Conservation (phyloP, 2,329 filamentous ascomycete species). For the Hypoxylon rubiginosum region DNA sequence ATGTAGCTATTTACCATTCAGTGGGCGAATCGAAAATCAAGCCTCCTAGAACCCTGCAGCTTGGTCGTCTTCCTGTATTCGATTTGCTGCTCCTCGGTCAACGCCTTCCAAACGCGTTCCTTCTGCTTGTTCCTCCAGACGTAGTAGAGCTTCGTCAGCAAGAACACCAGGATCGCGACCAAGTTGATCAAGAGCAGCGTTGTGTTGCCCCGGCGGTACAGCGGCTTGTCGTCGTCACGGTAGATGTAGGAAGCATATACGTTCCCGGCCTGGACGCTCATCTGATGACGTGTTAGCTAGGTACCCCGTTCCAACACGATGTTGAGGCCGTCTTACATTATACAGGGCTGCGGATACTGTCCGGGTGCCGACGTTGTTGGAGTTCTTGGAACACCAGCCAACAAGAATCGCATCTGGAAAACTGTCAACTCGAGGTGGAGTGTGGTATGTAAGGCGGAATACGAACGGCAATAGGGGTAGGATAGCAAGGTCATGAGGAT, state of each 20-base stretch:
- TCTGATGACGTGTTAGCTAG: conserved; percentile 42
- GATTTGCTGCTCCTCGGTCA: conserved; percentile 62
- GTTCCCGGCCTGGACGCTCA: conserved; percentile 55
- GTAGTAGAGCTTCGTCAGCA: conserved; percentile 67
- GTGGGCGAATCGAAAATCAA: conserved; percentile 40
- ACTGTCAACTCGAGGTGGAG: background rate
- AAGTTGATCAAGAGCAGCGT: conserved; percentile 64
- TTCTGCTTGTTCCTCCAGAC: conserved; percentile 62
- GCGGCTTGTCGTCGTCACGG: conserved; percentile 65
- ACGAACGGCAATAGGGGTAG: conserved; percentile 66
- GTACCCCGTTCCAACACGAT: background rate
- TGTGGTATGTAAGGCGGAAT: background rate
- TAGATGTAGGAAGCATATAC: conserved; percentile 62
- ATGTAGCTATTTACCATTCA: background rate
- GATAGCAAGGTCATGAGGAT: conserved; percentile 63
- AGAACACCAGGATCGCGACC: conserved; percentile 64
- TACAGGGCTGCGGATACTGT: conserved; percentile 71
- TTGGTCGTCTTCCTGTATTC: conserved; percentile 57
- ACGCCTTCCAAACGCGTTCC: conserved; percentile 61
- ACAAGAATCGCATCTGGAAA: conserved; percentile 68
- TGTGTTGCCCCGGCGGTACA: conserved; percentile 68
- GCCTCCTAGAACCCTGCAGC: conserved; percentile 38
- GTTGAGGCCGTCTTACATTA: conserved; percentile 56
- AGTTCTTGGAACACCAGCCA: conserved; percentile 70
- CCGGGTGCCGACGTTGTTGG: conserved; percentile 70